Base-by-base conservation (phyloP, 495 filamentous ascomycete genomes). In the Aspergillus carlsbadensis region DNA sequence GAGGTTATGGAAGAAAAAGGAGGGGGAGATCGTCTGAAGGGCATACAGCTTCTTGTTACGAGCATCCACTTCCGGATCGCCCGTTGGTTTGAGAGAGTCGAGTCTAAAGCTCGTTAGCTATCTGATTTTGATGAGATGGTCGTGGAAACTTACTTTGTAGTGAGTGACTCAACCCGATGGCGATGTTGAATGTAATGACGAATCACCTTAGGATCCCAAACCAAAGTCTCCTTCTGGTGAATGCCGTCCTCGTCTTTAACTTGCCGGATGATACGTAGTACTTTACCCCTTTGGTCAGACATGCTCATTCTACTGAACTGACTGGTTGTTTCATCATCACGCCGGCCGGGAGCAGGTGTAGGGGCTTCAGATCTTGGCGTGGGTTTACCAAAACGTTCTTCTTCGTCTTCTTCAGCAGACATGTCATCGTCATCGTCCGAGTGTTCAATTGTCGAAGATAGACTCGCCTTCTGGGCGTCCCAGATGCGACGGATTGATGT, bases 401-500 rank as follows among this genome's bases (percentile, higher is more conserved):
- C 84, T 20, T n/a, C n/a, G n/a, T 84, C 81, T 2, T 85, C 78
- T 37, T 84, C 85, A 40, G 86, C 83, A 50, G 94, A 89, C 29
- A 87, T 82, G 48, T 88, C 84, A 22, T 78, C 78, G 15, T 87
- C 84, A 10, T 72, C 64, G 50, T 88, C 87, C 0, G 83, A 83
- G 47, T 80, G 79, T 58, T 87, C 85, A 14, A 83, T 67, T 1
- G 72, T 81, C 7, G 85, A 86, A 0, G 85, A 85, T 8, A 99
- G 72, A 54, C 87, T 93, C 20, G 81, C 77, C 64, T 87, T 87
- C 69, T 99, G 94, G 40, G 87, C 81, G 26, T 89, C 84, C 94
- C 94, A 99, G 56, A 98, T 96, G 15, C 85, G 82, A 18, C 84
- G 84, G 54, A 98, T 96, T 10, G 89, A 87, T 7, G 89, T 82